Conservation (phyloP, 345 rosid genomes). For the Syzygium grande region DNA sequence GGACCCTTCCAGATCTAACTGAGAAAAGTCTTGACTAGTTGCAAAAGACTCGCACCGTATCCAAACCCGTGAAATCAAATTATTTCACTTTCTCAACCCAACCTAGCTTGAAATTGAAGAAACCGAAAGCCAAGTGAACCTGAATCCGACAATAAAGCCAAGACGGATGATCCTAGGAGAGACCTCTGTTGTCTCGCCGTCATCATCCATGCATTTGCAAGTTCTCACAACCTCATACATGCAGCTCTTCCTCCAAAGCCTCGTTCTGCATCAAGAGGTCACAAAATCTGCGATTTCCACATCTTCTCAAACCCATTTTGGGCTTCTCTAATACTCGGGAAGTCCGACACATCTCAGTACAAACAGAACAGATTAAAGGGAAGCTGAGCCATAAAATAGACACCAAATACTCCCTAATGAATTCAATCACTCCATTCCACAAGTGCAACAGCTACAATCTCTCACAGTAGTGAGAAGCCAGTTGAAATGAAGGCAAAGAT, state of each 20-base stretch:
- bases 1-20: neutral
- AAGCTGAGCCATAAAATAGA: neutral
- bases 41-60: neutral
- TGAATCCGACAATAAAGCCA: neutral
- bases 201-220: neutral
- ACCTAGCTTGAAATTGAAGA: neutral
- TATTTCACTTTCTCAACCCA: neutral
- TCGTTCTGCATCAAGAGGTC: neutral
- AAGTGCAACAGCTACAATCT: neutral
- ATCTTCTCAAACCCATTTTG: neutral
- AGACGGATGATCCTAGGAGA: neutral
- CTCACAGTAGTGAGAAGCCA: neutral
- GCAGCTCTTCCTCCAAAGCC: neutral
- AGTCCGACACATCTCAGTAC: neutral
- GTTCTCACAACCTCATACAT: neutral
- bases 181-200: neutral
- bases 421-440: neutral
- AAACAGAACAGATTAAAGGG: neutral
- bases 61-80: neutral
- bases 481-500: neutral
- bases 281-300: neutral
- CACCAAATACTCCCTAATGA: neutral
- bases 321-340: no score
- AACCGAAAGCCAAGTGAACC: neutral
- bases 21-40: neutral